phyloP scores from a whole-genome alignment of 805 yeast genomes.

The Priceomyces medius region DNA sequence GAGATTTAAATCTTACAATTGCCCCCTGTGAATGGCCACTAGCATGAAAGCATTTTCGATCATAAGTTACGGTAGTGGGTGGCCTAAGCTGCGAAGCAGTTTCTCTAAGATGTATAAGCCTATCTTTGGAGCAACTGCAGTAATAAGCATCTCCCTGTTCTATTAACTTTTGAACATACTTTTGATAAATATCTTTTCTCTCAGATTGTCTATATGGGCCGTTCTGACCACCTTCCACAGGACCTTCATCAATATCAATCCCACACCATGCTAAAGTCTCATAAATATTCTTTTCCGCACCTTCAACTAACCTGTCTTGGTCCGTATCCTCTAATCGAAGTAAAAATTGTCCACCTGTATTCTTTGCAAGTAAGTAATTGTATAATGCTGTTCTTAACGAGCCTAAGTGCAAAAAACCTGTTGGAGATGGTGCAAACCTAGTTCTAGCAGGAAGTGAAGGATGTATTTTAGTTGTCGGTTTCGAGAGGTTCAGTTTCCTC shows the following conservation, averaged over 20 bases:
- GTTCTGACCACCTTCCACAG: constrained; percentile 51
- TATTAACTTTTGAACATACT: constrained; percentile 57
- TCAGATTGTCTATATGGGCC: constrained; percentile 90
- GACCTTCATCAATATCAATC: constrained; percentile 79
- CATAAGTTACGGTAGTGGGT: constrained; percentile 90
- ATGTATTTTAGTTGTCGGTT: constrained; percentile 23
- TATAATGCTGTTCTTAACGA: constrained; percentile 91
- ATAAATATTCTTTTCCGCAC: constrained; percentile 81
- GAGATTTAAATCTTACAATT: constrained; percentile 76
- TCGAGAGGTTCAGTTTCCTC: background rate
- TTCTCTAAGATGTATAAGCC: constrained; percentile 65
- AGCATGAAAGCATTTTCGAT: constrained; percentile 66
- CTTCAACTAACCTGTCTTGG: constrained; percentile 69
- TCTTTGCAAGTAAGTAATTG: constrained; percentile 77
- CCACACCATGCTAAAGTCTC: constrained; percentile 78
- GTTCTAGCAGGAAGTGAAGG: constrained; percentile 68
- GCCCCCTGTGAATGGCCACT: constrained; percentile 20
- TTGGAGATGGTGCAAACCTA: constrained; percentile 97
- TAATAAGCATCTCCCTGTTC: constrained; percentile 74
- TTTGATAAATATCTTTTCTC: constrained; percentile 61
- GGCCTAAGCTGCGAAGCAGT: constrained; percentile 76
- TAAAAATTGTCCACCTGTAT: constrained; percentile 77
- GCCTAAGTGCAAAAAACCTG: constrained; percentile 92
- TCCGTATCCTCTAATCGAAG: constrained; percentile 93
- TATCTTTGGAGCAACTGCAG: constrained; percentile 81